A percentile compares a stretch with the other conserved stretches of the same genome.
These are phyloP conservation scores for Juglanconis sp. DNA, from an alignment of 2,329 filamentous ascomycete species.

Conservation along the genomic window DNA sequence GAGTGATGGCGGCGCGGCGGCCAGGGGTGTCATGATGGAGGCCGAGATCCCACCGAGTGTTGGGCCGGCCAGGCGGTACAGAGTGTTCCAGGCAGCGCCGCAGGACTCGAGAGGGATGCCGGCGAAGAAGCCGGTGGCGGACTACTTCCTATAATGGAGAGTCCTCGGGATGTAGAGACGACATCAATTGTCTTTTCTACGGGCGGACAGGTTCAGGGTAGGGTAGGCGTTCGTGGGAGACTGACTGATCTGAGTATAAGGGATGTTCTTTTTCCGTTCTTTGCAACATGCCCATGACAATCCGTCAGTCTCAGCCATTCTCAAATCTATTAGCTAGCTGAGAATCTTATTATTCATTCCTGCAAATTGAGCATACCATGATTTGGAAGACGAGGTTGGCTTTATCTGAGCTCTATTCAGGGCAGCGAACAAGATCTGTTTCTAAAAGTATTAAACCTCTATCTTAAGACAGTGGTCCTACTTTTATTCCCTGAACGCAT, in stretches of 20 bases:
- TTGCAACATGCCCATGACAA: background rate
- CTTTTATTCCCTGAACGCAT: too few relatives aligned
- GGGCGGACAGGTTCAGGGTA: slow-evolving; percentile 21
- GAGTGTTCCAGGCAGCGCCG: slow-evolving; percentile 93
- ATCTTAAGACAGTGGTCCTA: too few relatives aligned
- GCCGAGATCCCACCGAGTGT: slow-evolving; percentile 41
- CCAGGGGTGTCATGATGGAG: slow-evolving; percentile 46
- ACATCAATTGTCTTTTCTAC: background rate
- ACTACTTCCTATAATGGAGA: slow-evolving; percentile 75
- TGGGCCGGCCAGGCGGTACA: slow-evolving; percentile 84
- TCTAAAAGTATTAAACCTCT: too few relatives aligned
- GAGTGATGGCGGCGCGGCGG: slow-evolving; percentile 45
- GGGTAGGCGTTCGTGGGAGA: slow-evolving; percentile 9
- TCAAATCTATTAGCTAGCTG: too few relatives aligned
- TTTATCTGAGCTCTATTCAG: too few relatives aligned
- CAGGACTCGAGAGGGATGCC: slow-evolving; percentile 97
- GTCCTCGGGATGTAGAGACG: background rate
- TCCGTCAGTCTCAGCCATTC: background rate
- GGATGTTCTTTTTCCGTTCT: background rate
- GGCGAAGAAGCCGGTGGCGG: slow-evolving; percentile 94
- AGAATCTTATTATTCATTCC: too few relatives aligned
- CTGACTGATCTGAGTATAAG: background rate
- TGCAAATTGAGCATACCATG: too few relatives aligned
- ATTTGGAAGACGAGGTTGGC: too few relatives aligned
- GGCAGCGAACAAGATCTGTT: too few relatives aligned